Base-by-base conservation (phyloP, 208 protist species). In the Trypanosomatidae sp. region DNA sequence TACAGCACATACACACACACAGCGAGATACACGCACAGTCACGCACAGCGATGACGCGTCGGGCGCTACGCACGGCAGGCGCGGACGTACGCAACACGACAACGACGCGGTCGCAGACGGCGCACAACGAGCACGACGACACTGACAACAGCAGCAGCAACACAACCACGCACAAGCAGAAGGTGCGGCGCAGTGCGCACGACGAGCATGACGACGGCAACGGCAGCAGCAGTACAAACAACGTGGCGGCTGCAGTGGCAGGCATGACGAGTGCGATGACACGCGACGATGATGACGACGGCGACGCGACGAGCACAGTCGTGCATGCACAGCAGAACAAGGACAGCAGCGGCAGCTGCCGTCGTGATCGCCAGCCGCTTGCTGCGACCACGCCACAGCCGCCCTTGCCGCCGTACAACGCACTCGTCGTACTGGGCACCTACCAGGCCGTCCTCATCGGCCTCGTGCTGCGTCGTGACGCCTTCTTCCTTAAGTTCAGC, bases 371-470 rank as follows among this genome's bases (percentile, higher is more conserved):
- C 25, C 48, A 25, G n/a, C n/a, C 26, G 7, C 5, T 18, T 16
- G 15, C 43, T 6, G 13, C 41, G 40, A 25, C n/a, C 15, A 21
- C n/a, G 16, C 38, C 16, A 10, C 16, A 42, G 18, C 47, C 40
- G 8, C 39, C 7, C 39, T 43, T 43, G 39, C 8, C 8, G 39
- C 7, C 10, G 13, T 43, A 43, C 73, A 53, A 47, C 22, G 74
- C 71, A 2, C 55, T 88, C n/a, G 41, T 88, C 13, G 57, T 76
- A 8, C 48, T 88, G 40, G 73, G 79, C 42, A 85, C 74, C 16
- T 88, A 79, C 47, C 74, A 88, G 66, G 58, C 66, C 15, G 73
- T 88, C 19, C 77, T 81, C 69, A 66, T 64, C 2, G 79, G 79
- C 11, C 61, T 88, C 24, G 48, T 77, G 5, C 66, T 72, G 35